Conservation (phyloP, 2,329 filamentous ascomycete species). For the Myriosclerotinia scirpicola region DNA sequence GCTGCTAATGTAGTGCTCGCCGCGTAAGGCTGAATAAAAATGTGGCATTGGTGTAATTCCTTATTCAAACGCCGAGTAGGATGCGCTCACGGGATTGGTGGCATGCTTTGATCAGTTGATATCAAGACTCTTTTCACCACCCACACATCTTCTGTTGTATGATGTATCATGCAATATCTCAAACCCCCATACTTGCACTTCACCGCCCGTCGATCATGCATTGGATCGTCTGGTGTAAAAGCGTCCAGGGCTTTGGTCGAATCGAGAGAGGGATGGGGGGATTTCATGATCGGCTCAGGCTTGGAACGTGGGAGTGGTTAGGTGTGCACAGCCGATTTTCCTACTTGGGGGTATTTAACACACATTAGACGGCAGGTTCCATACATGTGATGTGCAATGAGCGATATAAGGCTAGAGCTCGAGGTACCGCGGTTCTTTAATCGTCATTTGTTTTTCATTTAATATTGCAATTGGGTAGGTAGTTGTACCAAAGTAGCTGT, state of each 20-base stretch:
- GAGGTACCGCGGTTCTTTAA: background rate
- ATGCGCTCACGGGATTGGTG: conserved; percentile 1
- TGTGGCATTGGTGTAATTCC: background rate
- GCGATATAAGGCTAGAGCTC: conserved; percentile 2
- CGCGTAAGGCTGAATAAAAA: conserved; percentile 14
- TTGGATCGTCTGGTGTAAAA: background rate
- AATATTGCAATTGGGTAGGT: background rate
- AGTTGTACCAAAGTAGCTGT: background rate
- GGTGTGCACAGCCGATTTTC: background rate
- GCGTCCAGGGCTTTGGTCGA: conserved; percentile 11
- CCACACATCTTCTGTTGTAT: background rate
- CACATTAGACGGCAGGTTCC: conserved; percentile 2
- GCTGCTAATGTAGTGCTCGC: background rate
- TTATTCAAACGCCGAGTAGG: conserved; percentile 14
- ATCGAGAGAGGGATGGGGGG: background rate
- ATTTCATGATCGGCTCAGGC: background rate
- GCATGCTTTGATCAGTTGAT: conserved; percentile 9
- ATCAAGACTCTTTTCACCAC: conserved; percentile 8
- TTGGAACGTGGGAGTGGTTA: background rate
- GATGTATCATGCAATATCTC: conserved; percentile 10
- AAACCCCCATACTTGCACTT: conserved; percentile 13
- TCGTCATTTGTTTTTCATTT: background rate
- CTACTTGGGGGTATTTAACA: conserved; percentile 4
- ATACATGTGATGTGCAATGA: background rate
- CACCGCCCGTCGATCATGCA: conserved; percentile 14